Evolutionary conservation across 805 yeast species (phyloP).

Genomic region (Saturnispora sanitii): DNA sequence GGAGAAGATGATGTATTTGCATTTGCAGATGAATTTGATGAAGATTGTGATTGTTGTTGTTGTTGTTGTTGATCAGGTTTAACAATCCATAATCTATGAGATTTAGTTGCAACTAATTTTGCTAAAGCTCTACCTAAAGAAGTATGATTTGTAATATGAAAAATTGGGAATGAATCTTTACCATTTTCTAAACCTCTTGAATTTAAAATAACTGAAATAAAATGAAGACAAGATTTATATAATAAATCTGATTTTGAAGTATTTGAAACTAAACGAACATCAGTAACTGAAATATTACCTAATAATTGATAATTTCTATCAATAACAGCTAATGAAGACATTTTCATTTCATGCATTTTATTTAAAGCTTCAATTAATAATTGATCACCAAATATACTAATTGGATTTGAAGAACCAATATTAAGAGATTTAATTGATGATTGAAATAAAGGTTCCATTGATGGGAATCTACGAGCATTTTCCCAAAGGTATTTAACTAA

Average conservation of each 20-base stretch:
- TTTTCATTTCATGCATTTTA: slow-evolving; percentile 74
- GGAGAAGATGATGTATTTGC: slow-evolving; percentile 7
- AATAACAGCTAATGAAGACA: slow-evolving; percentile 87
- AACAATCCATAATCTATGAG: slow-evolving; percentile 84
- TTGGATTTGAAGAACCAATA: slow-evolving; percentile 64
- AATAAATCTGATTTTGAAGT: slow-evolving; percentile 79
- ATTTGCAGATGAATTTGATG: not conserved
- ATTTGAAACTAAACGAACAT: slow-evolving; percentile 78
- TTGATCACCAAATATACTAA: slow-evolving; percentile 80
- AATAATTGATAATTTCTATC: slow-evolving; percentile 66
- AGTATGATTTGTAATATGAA: slow-evolving; percentile 75
- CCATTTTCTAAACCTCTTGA: slow-evolving; percentile 90
- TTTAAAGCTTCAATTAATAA: slow-evolving; percentile 76
- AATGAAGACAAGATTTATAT: slow-evolving; percentile 76
- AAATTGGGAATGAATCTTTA: slow-evolving; percentile 92
- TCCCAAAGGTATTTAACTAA: slow-evolving; percentile 82
- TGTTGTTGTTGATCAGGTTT: slow-evolving; percentile 35
- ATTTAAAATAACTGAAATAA: slow-evolving; percentile 75
- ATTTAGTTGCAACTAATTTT: slow-evolving; percentile 86
- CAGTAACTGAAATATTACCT: slow-evolving; percentile 92
- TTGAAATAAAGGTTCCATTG: slow-evolving; percentile 65
- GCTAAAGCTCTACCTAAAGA: slow-evolving; percentile 86
- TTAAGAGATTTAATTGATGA: slow-evolving; percentile 60
- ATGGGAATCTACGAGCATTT: slow-evolving; percentile 77
- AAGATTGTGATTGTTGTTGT: slow-evolving; percentile 8